These are phyloP conservation scores for Suillus hirtellus DNA, from an alignment of 768 basidiomycete species.

Conservation along the genomic window DNA sequence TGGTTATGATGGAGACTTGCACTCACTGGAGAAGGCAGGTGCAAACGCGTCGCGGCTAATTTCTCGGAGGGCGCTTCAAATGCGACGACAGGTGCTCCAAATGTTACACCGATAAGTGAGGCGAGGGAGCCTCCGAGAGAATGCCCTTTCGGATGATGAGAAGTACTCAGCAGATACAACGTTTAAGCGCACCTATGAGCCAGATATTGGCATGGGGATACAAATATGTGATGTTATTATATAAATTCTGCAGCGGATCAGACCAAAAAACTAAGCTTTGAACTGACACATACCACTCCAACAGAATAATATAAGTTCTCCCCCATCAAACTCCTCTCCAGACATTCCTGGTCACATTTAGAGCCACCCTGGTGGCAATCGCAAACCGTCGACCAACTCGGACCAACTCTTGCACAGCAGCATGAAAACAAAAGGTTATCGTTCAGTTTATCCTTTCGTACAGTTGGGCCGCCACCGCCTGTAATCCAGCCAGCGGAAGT, in stretches of 20 bases:
- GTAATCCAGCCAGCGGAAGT: conserved; percentile 74
- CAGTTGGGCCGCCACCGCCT: conserved; percentile 79
- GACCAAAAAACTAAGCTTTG: not conserved
- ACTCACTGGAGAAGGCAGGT: conserved; percentile 81
- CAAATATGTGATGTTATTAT: conserved; percentile 88
- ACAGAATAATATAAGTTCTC: conserved; percentile 88
- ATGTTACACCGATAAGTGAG: conserved; percentile 82
- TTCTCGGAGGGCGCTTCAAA: conserved; percentile 85
- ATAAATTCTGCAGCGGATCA: conserved; percentile 64
- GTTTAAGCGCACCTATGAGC: conserved; percentile 59
- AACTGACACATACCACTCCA: conserved; percentile 61
- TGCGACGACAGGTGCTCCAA: conserved; percentile 89
- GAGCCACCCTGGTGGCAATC: conserved; percentile 76
- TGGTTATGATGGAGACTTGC: not conserved
- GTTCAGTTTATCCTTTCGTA: conserved; percentile 88
- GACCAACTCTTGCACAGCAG: conserved; percentile 94
- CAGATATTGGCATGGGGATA: conserved; percentile 91
- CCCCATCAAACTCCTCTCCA: conserved; percentile 74
- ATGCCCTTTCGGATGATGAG: conserved; percentile 42
- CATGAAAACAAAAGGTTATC: conserved; percentile 96
- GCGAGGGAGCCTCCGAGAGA: conserved; percentile 87
- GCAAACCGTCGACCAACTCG: conserved; percentile 93
- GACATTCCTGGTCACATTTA: conserved; percentile 78
- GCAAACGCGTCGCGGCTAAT: conserved; percentile 71
- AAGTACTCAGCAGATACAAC: not conserved